A percentile compares a stretch with the other conserved stretches of the same genome.
Conservation (phyloP, 78 protist species). For the Dictyostelium brefeldianum region DNA sequence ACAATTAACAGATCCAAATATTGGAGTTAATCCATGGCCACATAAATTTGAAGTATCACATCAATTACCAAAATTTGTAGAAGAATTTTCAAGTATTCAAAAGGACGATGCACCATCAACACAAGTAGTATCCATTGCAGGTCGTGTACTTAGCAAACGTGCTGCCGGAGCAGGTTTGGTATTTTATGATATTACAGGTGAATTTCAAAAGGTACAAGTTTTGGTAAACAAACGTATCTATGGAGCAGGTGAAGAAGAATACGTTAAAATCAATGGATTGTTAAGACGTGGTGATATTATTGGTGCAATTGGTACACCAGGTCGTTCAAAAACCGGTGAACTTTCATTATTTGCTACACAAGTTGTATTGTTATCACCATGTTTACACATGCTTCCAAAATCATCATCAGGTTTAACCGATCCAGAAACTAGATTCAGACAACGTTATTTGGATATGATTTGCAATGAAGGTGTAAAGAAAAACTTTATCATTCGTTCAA, state of each 20-base stretch:
- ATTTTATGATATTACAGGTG: conserved; percentile 94
- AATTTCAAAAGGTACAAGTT: conserved; percentile 94
- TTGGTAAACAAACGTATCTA: conserved; percentile 65
- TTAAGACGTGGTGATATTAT: conserved; percentile 99
- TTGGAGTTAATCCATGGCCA: conserved; percentile 80
- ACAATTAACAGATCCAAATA: conserved; percentile 39
- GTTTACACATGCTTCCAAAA: conserved; percentile 98
- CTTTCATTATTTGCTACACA: conserved; percentile 92
- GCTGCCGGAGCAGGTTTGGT: conserved; percentile 87
- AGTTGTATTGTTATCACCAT: conserved; percentile 96
- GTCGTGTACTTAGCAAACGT: conserved; percentile 92
- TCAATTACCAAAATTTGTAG: conserved; percentile 78
- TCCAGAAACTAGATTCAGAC: conserved; percentile 93
- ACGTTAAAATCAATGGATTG: conserved; percentile 59
- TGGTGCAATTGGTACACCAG: conserved; percentile 97
- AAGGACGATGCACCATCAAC: conserved; percentile 15
- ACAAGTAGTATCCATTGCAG: conserved; percentile 85
- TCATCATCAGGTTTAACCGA: conserved; percentile 82
- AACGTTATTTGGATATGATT: conserved; percentile 98
- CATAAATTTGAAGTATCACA: conserved; percentile 81
- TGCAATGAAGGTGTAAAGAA: conserved; percentile 87
- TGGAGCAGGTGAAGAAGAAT: conserved; percentile 76
- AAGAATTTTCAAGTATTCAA: conserved; percentile 63
- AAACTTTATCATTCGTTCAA: conserved; percentile 89
- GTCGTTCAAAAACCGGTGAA: conserved; percentile 97